A percentile compares a stretch with the other conserved stretches of the same genome.
Evolutionary conservation across 2,329 filamentous ascomycete species (phyloP).

Genomic region (Xylaria sp.): DNA sequence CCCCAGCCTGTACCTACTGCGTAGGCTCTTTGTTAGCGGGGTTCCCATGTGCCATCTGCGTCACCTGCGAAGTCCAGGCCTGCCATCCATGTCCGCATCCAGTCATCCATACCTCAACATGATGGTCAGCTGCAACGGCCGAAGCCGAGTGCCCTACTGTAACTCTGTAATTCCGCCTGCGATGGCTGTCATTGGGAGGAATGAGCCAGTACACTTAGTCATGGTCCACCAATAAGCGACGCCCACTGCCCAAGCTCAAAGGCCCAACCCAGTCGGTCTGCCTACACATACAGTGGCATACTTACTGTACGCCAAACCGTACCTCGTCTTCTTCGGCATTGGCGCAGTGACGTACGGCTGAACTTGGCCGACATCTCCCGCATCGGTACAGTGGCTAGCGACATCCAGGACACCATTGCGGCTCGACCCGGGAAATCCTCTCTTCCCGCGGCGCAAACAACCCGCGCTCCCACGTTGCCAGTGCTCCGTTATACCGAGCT

Average conservation of each 20-base stretch:
- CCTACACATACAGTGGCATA: no score
- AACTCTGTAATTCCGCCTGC: background rate
- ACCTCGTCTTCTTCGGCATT: conserved; percentile 9
- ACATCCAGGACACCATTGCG: conserved; percentile 22
- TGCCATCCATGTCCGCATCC: background rate
- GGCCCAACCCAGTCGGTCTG: background rate
- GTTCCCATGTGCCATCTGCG: conserved; percentile 23
- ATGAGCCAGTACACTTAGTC: conserved; percentile 18
- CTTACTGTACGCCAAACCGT: no score
- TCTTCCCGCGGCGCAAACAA: conserved; percentile 39
- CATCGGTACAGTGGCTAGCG: conserved; percentile 40
- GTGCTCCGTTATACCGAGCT: conserved; percentile 33
- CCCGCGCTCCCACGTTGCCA: conserved; percentile 27
- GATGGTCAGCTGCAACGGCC: conserved; percentile 20
- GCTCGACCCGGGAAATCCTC: conserved; percentile 50
- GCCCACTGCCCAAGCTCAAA: background rate
- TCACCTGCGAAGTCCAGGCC: conserved; percentile 20
- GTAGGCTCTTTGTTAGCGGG: background rate
- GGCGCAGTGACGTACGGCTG: conserved; percentile 41
- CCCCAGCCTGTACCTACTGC: no score
- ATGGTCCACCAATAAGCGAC: conserved; percentile 30
- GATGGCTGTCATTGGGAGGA: conserved; percentile 8
- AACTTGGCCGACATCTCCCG: conserved; percentile 48
- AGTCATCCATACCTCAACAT: no score
- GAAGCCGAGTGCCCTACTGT: background rate